Base-by-base conservation (phyloP, 2,329 filamentous ascomycete species). In the Trichocomaceae sp. region DNA sequence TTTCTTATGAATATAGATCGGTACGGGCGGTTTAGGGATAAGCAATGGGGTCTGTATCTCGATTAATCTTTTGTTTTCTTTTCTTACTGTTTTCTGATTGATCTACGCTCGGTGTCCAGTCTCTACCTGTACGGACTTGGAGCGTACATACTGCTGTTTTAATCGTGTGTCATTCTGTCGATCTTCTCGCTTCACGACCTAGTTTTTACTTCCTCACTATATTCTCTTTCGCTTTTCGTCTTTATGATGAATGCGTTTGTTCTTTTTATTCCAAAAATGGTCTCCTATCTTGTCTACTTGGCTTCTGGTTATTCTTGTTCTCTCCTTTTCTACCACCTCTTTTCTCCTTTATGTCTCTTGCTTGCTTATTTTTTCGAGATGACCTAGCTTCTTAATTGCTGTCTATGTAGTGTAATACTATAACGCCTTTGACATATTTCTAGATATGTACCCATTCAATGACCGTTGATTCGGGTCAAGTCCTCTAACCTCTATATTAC, bases 1-100 rank as follows among this genome's bases (percentile, higher is more conserved):
- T 48, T 35, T 54, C 51, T 52, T 57, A 53, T 57, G 52, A 52
- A 57, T 57, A 58, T 57, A 59, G 57, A 59, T 53, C 45, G 55
- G 52, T 54, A 52, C 44, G 52, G 57, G 57, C 23, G 55, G 55
- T 53, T 29, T 57, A 53, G 47, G 54, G 54, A 49, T 56, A 41
- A 58, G 54, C 42, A 26, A 55, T 42, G 46, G 50, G 55, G 19
- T 51, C 37, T 55, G 51, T 33, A 45, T 41, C 49, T 19, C 35
- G 45, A 23, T 31, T 52, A 19, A 37, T 35, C 22, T 23, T 23
- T 26, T 42, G 26, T 17, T 44, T 55, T 55, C 7, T 29, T 29
- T 7, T 7, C 23, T 26, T 26, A 26, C 7, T 41, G 12, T 42
- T 39, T 44, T 29, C 44, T 20, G n/a, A 39, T 45, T 35, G 12